phyloP scores from a whole-genome alignment of 106 monocot genomes.

The Acanthochlamys bracteata region DNA sequence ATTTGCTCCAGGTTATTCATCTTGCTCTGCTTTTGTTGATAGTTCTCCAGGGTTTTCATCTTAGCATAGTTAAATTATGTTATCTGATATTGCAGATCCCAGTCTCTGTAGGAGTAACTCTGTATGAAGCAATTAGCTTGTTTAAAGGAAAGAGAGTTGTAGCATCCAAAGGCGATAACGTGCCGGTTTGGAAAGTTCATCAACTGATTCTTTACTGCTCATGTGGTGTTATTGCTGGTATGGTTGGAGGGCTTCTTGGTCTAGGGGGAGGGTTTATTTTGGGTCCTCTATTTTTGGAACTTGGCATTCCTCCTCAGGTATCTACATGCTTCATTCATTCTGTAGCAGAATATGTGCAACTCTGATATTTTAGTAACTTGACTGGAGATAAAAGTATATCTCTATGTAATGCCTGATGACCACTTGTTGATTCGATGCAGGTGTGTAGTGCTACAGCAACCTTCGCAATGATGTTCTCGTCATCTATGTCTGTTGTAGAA shows the following conservation, averaged over 20 bases:
- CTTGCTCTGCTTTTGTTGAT: neutral
- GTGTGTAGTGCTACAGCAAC: conserved; percentile 91
- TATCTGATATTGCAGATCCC: conserved; percentile 42
- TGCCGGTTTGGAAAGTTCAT: conserved; percentile 27
- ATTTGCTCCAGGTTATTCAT: conserved; percentile 45
- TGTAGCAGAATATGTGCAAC: too few species aligned
- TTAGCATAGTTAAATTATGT: neutral
- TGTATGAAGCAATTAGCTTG: conserved; percentile 54
- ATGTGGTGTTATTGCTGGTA: conserved; percentile 38
- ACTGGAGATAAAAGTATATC: too few species aligned
- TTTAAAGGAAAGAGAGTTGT: conserved; percentile 60
- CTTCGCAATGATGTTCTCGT: conserved; percentile 90
- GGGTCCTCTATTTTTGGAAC: conserved; percentile 63
- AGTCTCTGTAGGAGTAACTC: conserved; percentile 60
- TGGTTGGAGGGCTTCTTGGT: conserved; percentile 67
- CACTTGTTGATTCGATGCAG: conserved; percentile 24
- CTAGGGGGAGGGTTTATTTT: conserved; percentile 68
- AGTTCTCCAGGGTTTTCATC: too few species aligned
- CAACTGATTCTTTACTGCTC: conserved; percentile 43
- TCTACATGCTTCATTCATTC: neutral
- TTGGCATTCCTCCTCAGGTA: conserved; percentile 66
- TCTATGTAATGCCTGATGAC: neutral
- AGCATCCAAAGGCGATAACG: conserved; percentile 53
- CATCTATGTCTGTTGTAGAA: conserved; percentile 89
- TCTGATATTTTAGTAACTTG: too few species aligned